phyloP scores from a whole-genome alignment of 345 rosid species.

The Eucalyptus regnans region DNA sequence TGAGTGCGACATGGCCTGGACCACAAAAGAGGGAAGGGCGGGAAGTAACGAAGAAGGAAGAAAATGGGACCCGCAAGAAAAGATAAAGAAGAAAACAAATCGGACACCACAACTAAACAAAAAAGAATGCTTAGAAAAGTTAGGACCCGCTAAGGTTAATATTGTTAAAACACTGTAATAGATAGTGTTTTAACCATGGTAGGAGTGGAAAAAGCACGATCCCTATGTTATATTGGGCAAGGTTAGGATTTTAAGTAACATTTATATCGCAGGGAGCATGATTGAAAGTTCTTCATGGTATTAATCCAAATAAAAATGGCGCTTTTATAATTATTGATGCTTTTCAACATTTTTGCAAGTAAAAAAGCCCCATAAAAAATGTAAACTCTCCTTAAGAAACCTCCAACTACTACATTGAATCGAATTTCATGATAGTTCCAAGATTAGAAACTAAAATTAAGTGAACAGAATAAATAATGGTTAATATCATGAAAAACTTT shows the following conservation, averaged over 20 bases:
- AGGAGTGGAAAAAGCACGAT: neutral
- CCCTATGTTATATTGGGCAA: too few species aligned
- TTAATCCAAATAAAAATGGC: neutral
- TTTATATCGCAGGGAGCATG: too few species aligned
- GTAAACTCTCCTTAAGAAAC: neutral
- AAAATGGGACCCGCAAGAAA: neutral
- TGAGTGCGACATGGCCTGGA: neutral
- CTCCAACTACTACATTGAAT: neutral
- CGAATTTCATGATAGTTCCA: neutral
- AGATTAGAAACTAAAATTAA: neutral
- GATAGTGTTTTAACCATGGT: too few species aligned
- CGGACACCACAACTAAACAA: neutral
- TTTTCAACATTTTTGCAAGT: neutral
- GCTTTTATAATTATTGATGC: neutral
- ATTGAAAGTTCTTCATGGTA: too few species aligned
- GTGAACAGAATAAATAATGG: neutral
- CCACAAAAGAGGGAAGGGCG: neutral
- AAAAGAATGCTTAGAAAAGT: neutral
- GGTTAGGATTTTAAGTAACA: too few species aligned
- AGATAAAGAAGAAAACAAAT: neutral
- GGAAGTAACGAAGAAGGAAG: neutral
- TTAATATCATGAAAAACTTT: too few species aligned
- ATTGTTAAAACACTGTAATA: too few species aligned
- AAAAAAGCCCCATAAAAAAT: neutral
- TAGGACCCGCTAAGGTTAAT: neutral